Evolutionary conservation across 768 basidiomycete species (phyloP).

Genomic region (Psilocybe cubensis): DNA sequence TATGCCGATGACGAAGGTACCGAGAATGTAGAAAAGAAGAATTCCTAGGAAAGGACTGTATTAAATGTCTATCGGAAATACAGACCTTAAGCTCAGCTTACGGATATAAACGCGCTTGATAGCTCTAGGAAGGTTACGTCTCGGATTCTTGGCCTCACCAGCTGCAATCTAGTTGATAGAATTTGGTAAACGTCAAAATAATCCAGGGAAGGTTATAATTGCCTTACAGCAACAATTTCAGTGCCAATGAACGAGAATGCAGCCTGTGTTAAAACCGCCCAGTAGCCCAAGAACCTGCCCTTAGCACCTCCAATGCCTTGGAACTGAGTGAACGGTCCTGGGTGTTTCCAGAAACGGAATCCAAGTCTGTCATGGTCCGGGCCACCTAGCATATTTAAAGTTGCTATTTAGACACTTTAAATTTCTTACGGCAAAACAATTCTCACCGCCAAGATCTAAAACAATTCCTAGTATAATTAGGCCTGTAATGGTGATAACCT

Average conservation of each 20-base stretch:
- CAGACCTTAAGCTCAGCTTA: conserved; percentile 26
- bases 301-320: conserved; percentile 61
- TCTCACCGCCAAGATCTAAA: conserved; percentile 75
- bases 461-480: conserved; percentile 72
- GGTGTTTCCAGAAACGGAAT: conserved; percentile 84
- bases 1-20: conserved; percentile 79
- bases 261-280: conserved; percentile 74
- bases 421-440: neutral
- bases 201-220: neutral
- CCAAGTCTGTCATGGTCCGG: conserved; percentile 77
- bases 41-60: conserved; percentile 58
- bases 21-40: conserved; percentile 74
- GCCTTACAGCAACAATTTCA: conserved; percentile 86
- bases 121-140: conserved; percentile 62
- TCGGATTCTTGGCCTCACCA: conserved; percentile 90
- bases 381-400: conserved; percentile 52
- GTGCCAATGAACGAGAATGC: conserved; percentile 94
- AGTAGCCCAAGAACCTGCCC: conserved; percentile 73
- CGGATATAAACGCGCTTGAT: conserved; percentile 77
- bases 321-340: conserved; percentile 86
- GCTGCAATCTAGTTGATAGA: conserved; percentile 70
- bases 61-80: neutral
- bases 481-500: conserved; percentile 84
- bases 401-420: neutral
- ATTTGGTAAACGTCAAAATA: conserved; percentile 1